Evolutionary conservation across 257 asterid genomes (phyloP), one percentile per base, ranked within the genome.

Genomic region (Perilla frutescens): DNA sequence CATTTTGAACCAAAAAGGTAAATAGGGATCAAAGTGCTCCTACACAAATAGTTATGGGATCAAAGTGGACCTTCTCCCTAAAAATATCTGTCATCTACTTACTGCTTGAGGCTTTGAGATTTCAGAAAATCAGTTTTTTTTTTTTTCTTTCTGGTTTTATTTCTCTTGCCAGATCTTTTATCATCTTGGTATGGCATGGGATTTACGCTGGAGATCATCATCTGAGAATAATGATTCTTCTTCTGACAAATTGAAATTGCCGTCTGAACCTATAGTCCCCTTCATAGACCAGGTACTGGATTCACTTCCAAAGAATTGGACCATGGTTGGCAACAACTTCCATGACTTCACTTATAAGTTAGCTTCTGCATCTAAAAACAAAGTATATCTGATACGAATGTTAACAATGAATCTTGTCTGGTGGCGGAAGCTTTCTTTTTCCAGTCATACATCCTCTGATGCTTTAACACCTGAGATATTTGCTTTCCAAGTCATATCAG

Each of bases 161-260:
- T 63, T 79, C 71, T 50, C 79, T 73, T 80, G 48, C 60, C 87
- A 94, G 99, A 94, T 91, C 69, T 84, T 94, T 82, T 80, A 86
- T 85, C 99, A 94, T 83, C 97, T 94, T 7, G 97, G 96, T 70
- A 86, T 87, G 91, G 93, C 98, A 26, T 94, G 98, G 97, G 88
- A 81, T 84, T 83, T 86, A 53, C 93, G 94, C 39, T 91, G 98
- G 98, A 81, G 73, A 60, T 76, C 84, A 32, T 80, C 83, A 74
- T 68, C 61, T 78, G 80, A 76, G 81, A 83, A 57, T 34, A 62
- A 71, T 63, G 81, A 72, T 76, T 72, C 90, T 45, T 72, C 80
- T 74, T 71, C 84, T 70, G 87, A 68, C 74, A 72, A 77, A 66
- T 79, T 63, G 55, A 81, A 74, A 67, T 55, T 81, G 80, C 77